Evolutionary conservation across 1,139 yeast genomes (phyloP).

Genomic region (Pichia sp.): DNA sequence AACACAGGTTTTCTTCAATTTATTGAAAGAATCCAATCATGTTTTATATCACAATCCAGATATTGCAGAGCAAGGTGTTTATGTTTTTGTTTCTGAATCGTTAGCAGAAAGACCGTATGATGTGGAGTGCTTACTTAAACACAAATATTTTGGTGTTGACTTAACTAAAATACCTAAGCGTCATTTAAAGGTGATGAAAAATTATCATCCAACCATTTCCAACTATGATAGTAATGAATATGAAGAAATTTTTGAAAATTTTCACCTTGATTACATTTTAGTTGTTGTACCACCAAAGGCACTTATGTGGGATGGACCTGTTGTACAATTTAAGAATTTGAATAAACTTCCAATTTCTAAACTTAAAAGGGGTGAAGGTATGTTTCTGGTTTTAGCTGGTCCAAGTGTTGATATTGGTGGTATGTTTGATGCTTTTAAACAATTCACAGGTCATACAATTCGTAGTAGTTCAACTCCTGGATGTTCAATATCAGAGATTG

Average conservation of each 20-base stretch:
- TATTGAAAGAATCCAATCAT: constrained; percentile 59
- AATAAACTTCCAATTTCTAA: constrained; percentile 30
- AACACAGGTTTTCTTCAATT: constrained; percentile 48
- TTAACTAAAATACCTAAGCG: constrained; percentile 25
- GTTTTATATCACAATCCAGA: constrained; percentile 59
- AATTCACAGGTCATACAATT: constrained; percentile 48
- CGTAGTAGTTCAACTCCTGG: constrained; percentile 50
- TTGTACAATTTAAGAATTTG: constrained; percentile 43
- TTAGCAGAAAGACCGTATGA: constrained; percentile 36
- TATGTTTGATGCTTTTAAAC: constrained; percentile 41
- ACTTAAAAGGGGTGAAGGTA: constrained; percentile 60
- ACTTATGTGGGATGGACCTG: constrained; percentile 84
- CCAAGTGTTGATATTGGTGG: constrained; percentile 37
- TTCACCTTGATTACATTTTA: constrained; percentile 48
- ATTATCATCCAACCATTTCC: constrained; percentile 13
- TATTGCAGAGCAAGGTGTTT: constrained; percentile 64
- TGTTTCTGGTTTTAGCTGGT: constrained; percentile 64
- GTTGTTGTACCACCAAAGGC: constrained; percentile 80
- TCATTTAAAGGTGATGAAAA: constrained; percentile 23
- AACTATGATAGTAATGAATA: constrained; percentile 31
- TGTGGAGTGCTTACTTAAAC: constrained; percentile 28
- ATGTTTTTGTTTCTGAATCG: constrained; percentile 61
- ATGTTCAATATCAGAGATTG: constrained; percentile 68
- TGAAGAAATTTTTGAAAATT: constrained; percentile 22
- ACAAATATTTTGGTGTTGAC: constrained; percentile 29